A percentile compares a stretch with the other conserved stretches of the same genome.
These are phyloP conservation scores for Beauveria sp. DNA, from an alignment of 2,329 filamentous ascomycete genomes.

Conservation along the genomic window DNA sequence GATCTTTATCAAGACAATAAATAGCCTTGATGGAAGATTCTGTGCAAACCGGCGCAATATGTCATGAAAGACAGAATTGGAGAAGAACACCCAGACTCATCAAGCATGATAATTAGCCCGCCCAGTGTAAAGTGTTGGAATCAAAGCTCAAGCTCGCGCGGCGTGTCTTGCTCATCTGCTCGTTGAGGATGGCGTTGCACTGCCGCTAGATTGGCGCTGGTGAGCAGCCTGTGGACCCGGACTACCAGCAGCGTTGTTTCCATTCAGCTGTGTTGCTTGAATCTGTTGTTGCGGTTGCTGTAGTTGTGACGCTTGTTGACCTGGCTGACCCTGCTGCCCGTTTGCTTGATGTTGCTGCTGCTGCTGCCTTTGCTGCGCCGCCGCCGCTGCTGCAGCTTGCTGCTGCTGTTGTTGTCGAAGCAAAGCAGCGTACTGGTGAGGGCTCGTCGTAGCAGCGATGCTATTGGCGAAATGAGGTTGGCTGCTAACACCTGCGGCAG, in stretches of 20 bases:
- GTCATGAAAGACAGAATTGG: neutral
- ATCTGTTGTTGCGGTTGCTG: slow-evolving; percentile 13
- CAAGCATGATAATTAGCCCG: neutral
- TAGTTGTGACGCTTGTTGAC: slow-evolving; percentile 5
- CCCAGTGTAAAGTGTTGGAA: neutral
- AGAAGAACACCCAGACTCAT: neutral
- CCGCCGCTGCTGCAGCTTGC: slow-evolving; percentile 24
- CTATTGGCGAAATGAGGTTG: slow-evolving; percentile 43
- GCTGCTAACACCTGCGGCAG: slow-evolving; percentile 42
- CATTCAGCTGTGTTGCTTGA: slow-evolving; percentile 8
- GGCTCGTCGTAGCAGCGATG: slow-evolving; percentile 41
- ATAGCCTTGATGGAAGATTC: neutral
- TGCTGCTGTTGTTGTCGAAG: slow-evolving; percentile 50
- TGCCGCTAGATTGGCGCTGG: slow-evolving; percentile 31
- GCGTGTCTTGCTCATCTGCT: slow-evolving; percentile 16
- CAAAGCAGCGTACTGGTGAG: slow-evolving; percentile 53
- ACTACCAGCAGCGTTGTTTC: slow-evolving; percentile 5
- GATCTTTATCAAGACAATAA: neutral
- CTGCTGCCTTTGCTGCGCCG: slow-evolving; percentile 18
- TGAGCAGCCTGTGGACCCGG: slow-evolving; percentile 12
- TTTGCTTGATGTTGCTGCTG: slow-evolving; percentile 14
- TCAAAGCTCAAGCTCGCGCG: neutral
- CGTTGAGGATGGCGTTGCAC: slow-evolving; percentile 29
- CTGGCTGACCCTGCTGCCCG: slow-evolving; percentile 19
- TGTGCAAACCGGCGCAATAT: neutral